phyloP scores from a whole-genome alignment of 1,284 basidiomycete genomes.

The Schizopora paradoxa region DNA sequence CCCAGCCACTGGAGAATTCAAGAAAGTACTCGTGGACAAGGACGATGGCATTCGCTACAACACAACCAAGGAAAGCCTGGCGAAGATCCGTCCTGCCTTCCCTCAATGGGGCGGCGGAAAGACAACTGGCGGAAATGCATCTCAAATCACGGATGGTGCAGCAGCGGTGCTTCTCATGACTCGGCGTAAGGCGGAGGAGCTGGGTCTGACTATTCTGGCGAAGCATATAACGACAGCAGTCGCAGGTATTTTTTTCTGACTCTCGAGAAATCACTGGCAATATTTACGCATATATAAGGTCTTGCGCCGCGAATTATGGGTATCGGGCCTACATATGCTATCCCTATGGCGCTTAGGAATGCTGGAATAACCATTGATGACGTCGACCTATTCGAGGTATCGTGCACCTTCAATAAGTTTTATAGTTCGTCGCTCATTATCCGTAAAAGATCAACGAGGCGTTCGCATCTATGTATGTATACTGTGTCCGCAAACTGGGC shows the following conservation, averaged over 20 bases:
- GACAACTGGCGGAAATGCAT: slow-evolving; percentile 89
- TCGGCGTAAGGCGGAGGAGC: slow-evolving; percentile 75
- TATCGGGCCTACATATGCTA: slow-evolving; percentile 69
- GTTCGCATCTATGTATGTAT: slow-evolving; percentile 85
- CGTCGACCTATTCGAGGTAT: slow-evolving; percentile 79
- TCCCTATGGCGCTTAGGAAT: slow-evolving; percentile 61
- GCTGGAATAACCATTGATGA: slow-evolving; percentile 64
- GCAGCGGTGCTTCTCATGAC: slow-evolving; percentile 85
- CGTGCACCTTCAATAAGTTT: too few species aligned
- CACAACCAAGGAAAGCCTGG: slow-evolving; percentile 66
- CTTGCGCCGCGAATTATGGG: slow-evolving; percentile 82
- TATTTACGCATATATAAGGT: slow-evolving; percentile 34
- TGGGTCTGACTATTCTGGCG: slow-evolving; percentile 69
- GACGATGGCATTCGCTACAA: slow-evolving; percentile 83
- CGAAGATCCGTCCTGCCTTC: slow-evolving; percentile 75
- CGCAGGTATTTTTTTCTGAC: slow-evolving; percentile 41
- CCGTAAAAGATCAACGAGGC: slow-evolving; percentile 79
- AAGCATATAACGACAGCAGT: slow-evolving; percentile 77
- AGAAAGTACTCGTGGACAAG: slow-evolving; percentile 52
- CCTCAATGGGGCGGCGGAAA: slow-evolving; percentile 78
- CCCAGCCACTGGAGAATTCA: slow-evolving; percentile 47
- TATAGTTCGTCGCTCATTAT: too few species aligned
- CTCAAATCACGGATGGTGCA: slow-evolving; percentile 84
- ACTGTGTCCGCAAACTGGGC: slow-evolving; percentile 70
- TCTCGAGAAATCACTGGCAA: too few species aligned